Evolutionary conservation across 345 rosid species (phyloP).

Genomic region (Citrus unshiu): DNA sequence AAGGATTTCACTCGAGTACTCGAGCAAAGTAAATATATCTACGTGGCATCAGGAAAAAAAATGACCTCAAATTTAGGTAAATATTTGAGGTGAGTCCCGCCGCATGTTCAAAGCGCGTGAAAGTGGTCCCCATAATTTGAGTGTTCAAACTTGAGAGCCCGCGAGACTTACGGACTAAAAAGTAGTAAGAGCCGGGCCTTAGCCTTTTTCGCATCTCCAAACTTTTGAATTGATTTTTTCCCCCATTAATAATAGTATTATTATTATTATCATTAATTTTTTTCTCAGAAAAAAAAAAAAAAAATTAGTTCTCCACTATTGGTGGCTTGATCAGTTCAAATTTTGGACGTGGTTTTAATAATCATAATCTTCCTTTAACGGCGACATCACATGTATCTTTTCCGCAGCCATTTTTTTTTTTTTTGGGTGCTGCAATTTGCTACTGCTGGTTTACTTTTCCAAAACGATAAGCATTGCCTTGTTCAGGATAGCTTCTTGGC

Average conservation of each 20-base stretch:
- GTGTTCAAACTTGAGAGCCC: slow-evolving; percentile 10
- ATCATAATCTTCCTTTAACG: not conserved
- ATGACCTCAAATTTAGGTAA: not conserved
- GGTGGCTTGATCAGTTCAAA: slow-evolving; percentile 13
- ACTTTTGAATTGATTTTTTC: not conserved
- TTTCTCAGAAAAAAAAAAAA: not conserved
- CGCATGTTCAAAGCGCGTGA: slow-evolving; percentile 22
- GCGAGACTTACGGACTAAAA: slow-evolving; percentile 18
- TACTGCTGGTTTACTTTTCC: not conserved
- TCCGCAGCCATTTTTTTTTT: not conserved
- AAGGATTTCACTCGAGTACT: not conserved
- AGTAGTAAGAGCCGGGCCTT: not conserved
- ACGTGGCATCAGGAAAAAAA: not conserved
- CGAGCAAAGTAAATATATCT: not conserved
- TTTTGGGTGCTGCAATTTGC: not conserved
- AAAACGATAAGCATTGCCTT: not conserved
- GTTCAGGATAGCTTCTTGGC: not conserved
- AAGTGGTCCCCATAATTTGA: slow-evolving; percentile 24
- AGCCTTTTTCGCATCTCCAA: not conserved
- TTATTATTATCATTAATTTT: not conserved
- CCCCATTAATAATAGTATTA: not conserved
- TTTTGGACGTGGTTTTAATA: not conserved
- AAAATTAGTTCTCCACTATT: not conserved
- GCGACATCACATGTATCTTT: not conserved
- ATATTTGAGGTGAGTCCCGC: slow-evolving; percentile 6